phyloP scores from a whole-genome alignment of 2,329 filamentous ascomycete genomes.

The Cercospora citrullina region DNA sequence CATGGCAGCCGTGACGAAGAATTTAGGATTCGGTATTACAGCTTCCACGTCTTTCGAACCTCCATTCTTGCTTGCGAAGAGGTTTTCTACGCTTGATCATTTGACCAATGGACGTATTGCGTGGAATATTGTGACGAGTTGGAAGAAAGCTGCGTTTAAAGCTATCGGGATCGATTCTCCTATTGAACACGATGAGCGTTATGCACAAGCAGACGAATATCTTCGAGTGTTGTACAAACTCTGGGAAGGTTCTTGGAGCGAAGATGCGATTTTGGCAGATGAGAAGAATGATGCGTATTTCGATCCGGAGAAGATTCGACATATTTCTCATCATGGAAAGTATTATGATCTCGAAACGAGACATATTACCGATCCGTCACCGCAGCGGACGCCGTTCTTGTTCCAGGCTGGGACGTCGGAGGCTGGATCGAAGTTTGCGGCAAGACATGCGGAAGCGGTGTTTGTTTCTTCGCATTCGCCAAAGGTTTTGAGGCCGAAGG shows the following conservation, averaged over 20 bases:
- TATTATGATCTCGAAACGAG: constrained; percentile 51
- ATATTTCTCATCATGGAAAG: constrained; percentile 62
- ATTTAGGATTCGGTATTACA: constrained; percentile 63
- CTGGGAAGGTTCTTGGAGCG: constrained; percentile 56
- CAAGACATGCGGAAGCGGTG: constrained; percentile 62
- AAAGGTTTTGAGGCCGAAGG: constrained; percentile 59
- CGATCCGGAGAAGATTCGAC: constrained; percentile 59
- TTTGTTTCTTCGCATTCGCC: constrained; percentile 68
- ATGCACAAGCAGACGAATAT: constrained; percentile 63
- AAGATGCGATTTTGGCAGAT: constrained; percentile 59
- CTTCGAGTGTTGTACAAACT: constrained; percentile 63
- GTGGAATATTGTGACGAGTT: constrained; percentile 68
- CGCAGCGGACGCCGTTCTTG: constrained; percentile 43
- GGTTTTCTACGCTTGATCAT: constrained; percentile 64
- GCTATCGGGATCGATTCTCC: constrained; percentile 60
- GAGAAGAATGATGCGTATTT: constrained; percentile 57
- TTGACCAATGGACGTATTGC: constrained; percentile 62
- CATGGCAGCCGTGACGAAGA: constrained; percentile 67
- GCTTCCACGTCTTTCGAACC: constrained; percentile 64
- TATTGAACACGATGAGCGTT: constrained; percentile 62
- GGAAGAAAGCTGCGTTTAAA: constrained; percentile 64
- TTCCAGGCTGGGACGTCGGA: constrained; percentile 60
- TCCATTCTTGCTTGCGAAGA: constrained; percentile 62
- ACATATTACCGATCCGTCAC: constrained; percentile 47
- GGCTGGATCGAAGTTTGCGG: constrained; percentile 58